A percentile compares a stretch with the other conserved stretches of the same genome.
Evolutionary conservation across 2,329 filamentous ascomycete species (phyloP).

Genomic region (Tothia fuscella): DNA sequence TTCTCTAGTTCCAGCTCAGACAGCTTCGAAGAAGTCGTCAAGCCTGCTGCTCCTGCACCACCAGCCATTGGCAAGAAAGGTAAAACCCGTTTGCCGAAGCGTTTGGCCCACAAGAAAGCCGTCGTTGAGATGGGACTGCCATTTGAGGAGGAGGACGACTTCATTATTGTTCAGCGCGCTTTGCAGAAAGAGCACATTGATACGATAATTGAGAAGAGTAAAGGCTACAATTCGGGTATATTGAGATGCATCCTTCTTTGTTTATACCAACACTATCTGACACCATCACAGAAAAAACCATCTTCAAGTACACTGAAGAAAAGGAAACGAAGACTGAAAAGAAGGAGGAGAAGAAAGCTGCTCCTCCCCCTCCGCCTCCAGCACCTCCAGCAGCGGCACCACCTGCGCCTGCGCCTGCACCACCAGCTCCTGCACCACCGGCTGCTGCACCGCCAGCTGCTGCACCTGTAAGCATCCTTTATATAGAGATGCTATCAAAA

Average conservation of each 20-base stretch:
- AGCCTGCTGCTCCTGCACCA: slow-evolving; percentile 17
- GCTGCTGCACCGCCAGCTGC: slow-evolving; percentile 8
- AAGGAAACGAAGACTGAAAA: slow-evolving; percentile 11
- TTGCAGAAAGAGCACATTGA: slow-evolving; percentile 87
- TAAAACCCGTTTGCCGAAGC: slow-evolving; percentile 76
- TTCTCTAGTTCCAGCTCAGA: slow-evolving; percentile 28
- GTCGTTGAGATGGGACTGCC: slow-evolving; percentile 78
- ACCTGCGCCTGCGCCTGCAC: slow-evolving; percentile 11
- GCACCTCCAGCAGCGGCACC: slow-evolving; percentile 7
- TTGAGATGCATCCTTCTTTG: background rate
- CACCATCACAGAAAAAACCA: slow-evolving; percentile 18
- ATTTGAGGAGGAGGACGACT: slow-evolving; percentile 68
- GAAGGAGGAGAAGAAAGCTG: slow-evolving; percentile 20
- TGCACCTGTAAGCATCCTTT: slow-evolving; percentile 1
- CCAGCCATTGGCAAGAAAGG: slow-evolving; percentile 47
- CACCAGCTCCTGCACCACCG: slow-evolving; percentile 1
- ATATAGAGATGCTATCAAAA: too few species aligned
- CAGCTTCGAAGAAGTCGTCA: slow-evolving; percentile 25
- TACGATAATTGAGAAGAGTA: slow-evolving; percentile 71
- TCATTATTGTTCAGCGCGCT: slow-evolving; percentile 70
- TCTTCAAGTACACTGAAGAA: slow-evolving; percentile 28
- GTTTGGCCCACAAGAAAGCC: slow-evolving; percentile 67
- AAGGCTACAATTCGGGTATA: slow-evolving; percentile 43
- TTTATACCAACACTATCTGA: slow-evolving; percentile 26
- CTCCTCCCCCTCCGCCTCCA: slow-evolving; percentile 3